Conservation (phyloP, 345 rosid genomes). For the Rhodomyrtus tomentosa region DNA sequence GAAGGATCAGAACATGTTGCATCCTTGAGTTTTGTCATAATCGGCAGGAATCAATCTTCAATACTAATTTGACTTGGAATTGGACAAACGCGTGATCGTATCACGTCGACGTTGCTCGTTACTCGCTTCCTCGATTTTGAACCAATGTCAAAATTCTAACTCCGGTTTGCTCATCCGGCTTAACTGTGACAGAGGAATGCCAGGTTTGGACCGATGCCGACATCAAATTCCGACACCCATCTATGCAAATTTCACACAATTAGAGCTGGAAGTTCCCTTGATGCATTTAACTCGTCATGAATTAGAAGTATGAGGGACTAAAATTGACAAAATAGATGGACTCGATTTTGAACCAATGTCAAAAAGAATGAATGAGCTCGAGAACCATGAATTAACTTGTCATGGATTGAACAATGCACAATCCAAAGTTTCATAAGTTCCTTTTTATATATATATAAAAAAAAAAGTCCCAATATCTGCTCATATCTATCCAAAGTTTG, state of each 20-base stretch:
- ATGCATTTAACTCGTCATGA: not conserved
- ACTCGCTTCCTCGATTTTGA: not conserved
- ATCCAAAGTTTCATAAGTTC: not conserved
- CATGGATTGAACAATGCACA: too few species aligned
- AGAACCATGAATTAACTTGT: too few species aligned
- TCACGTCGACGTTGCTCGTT: not conserved
- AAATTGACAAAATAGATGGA: too few species aligned
- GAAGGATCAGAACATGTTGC: not conserved
- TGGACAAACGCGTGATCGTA: not conserved
- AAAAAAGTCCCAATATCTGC: not conserved
- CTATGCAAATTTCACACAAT: not conserved
- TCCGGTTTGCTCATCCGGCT: not conserved
- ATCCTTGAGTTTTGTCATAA: not conserved
- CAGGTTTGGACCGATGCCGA: not conserved
- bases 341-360: too few species aligned
- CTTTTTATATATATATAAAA: too few species aligned
- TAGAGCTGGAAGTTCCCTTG: not conserved
- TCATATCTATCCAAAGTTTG: not conserved
- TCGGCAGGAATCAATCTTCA: not conserved
- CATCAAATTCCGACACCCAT: too few species aligned
- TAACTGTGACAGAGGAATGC: not conserved
- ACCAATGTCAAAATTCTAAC: not conserved
- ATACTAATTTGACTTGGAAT: not conserved
- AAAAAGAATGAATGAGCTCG: too few species aligned
- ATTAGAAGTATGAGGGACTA: not conserved